Conservation (phyloP, 192 early-diverging fungal genomes). For the Coemansia sp. region DNA sequence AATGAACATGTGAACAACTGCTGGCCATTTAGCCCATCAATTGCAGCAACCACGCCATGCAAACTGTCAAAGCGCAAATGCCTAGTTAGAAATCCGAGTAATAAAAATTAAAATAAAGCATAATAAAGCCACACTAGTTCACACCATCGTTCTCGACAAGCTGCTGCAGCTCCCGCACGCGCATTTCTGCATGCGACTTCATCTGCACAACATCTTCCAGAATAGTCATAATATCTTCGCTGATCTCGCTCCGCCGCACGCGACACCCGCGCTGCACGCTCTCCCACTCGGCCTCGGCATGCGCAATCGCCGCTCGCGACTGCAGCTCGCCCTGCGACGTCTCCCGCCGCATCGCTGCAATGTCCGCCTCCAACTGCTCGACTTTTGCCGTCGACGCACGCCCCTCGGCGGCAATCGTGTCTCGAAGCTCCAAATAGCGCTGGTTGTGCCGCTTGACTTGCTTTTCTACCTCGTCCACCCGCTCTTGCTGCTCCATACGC, state of each 20-base stretch:
- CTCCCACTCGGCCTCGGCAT: conserved; percentile 51
- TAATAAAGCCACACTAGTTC: neutral
- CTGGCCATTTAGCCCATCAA: neutral
- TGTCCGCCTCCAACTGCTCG: conserved; percentile 52
- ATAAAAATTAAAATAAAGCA: neutral
- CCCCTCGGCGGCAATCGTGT: conserved; percentile 37
- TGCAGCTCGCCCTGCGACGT: conserved; percentile 50
- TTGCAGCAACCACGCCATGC: neutral
- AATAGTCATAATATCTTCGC: conserved; percentile 43
- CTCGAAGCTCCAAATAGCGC: conserved; percentile 48
- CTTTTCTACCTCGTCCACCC: conserved; percentile 51
- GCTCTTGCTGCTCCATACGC: conserved; percentile 49
- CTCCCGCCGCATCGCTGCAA: conserved; percentile 47
- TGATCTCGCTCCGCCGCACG: conserved; percentile 45
- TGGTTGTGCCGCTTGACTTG: conserved; percentile 46
- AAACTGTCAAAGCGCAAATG: neutral
- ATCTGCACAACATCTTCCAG: conserved; percentile 48
- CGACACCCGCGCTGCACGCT: conserved; percentile 54
- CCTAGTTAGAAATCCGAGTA: neutral
- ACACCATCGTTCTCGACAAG: conserved; percentile 27
- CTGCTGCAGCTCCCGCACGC: conserved; percentile 42
- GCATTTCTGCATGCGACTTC: conserved; percentile 33
- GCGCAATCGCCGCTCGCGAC: conserved; percentile 44
- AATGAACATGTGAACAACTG: neutral
- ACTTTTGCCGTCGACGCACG: conserved; percentile 43